Base-by-base conservation (phyloP, 441 rosid genomes). In the Mallotus japonicus region DNA sequence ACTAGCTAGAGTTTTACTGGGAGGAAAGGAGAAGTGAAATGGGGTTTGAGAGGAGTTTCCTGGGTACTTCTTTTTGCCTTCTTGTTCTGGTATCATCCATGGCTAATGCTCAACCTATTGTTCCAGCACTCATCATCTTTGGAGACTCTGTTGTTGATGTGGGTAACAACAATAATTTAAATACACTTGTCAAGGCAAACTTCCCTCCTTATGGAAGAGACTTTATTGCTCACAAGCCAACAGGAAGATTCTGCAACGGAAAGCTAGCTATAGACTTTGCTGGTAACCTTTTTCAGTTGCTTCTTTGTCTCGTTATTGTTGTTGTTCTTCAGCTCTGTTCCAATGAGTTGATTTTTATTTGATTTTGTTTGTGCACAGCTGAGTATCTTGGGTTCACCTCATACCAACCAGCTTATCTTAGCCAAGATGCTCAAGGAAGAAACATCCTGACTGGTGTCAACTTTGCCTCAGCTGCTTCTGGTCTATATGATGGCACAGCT, bases 171-270 rank as follows among this genome's bases (percentile, higher is more conserved):
- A 93, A 95, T 80, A 73, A 90, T 79, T 86, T 90, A 62, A 73
- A 46, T 69, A 91, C 97, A 60, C 32, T 82, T 5, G 76, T 90
- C 69, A 93, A 86, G 82, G 91, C 98, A 55, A 90, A 93, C 79
- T 95, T 95, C 79, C 95, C 86, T 71, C 99, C 99, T 42, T 95
- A 93, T 64, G 99, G 99, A 75, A 84, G 99, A 78, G 99, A 95
- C 78, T 95, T 90, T 69, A 81, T 82, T 74, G 76, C 73, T 78
- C 96, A 87, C 77, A 76, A 4, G 42, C 92, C 99, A 66, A 93
- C 97, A 4, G 98, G 99, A 78, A 87, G 99, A 79, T 95, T 95
- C 85, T 87, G 96, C 84, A 95, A 95, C 65, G 98, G 98, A 40
- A 95, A 88, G 76, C 88, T 93, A 13, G 89, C 97, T 62, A 82